Evolutionary conservation across 805 yeast species (phyloP).

Genomic region (Kodamaea hsintzibuensis): DNA sequence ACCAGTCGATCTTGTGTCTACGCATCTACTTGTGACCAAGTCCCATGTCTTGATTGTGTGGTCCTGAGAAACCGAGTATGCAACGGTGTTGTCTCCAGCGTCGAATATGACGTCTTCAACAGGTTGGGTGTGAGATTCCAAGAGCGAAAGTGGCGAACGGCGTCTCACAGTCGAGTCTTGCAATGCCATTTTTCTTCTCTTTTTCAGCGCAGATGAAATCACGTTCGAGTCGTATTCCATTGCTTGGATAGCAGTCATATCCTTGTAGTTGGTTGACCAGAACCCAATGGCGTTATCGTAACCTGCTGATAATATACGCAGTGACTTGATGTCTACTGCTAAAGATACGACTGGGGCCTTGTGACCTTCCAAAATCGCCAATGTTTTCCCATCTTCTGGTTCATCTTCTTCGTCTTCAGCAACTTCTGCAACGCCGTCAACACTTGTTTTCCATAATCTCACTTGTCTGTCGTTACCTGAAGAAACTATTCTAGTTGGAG

Average conservation of each 20-base stretch:
- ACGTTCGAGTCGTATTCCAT: constrained; percentile 45
- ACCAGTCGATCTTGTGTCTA: constrained; percentile 86
- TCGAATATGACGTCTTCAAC: constrained; percentile 86
- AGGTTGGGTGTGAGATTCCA: constrained; percentile 83
- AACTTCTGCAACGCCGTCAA: constrained; percentile 41
- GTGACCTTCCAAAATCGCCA: constrained; percentile 89
- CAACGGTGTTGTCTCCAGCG: constrained; percentile 71
- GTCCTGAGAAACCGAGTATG: constrained; percentile 93
- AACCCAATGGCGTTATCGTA: constrained; percentile 77
- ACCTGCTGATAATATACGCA: constrained; percentile 79
- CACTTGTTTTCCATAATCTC: constrained; percentile 78
- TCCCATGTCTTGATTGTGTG: constrained; percentile 97
- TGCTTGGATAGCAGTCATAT: constrained; percentile 64
- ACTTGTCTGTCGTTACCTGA: constrained; percentile 89
- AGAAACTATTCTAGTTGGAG: constrained; percentile 72
- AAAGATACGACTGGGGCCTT: constrained; percentile 80
- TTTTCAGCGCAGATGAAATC: constrained; percentile 73
- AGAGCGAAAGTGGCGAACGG: constrained; percentile 75
- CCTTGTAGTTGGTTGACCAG: constrained; percentile 88
- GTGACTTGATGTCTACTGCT: constrained; percentile 54
- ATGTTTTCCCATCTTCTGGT: constrained; percentile 68
- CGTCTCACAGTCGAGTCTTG: constrained; percentile 75
- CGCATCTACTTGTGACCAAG: constrained; percentile 77
- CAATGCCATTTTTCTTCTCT: constrained; percentile 80
- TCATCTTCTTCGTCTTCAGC: constrained; percentile 36